Base-by-base conservation (phyloP, 1,284 basidiomycete species). In the Sporisorium scitamineum region DNA sequence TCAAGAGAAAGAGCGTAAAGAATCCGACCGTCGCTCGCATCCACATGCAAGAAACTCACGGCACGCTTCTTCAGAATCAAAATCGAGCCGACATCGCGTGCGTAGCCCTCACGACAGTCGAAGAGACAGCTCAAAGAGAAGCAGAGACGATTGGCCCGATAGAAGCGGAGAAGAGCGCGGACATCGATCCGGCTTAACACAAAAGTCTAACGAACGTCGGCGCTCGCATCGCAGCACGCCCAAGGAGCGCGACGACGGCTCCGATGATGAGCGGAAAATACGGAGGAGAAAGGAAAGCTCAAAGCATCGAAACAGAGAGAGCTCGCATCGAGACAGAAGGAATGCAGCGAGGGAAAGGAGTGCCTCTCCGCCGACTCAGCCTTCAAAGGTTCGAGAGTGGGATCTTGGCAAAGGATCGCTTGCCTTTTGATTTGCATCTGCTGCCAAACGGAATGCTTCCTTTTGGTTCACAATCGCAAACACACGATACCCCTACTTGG, bases 331-430 rank as follows among this genome's bases (percentile, higher is more conserved):
- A 51, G 20, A 24, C 13, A 20, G 13, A 16, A 20, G 16, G 6
- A 13, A 48, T 22, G 16, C 18, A 29, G 16, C 18, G 5, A 31
- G 52, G 27, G 44, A 59, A 6, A n/a, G 52, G 22, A 58, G 44
- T 14, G 27, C 39, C 20, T 52, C 48, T 16, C 60, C 58, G 0
- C 20, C 29, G 6, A 18, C 45, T n/a, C 8, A 31, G 9, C 53
- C 60, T 10, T 39, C 65, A 16, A 50, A 64, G 22, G 57, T 68
- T 3, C 59, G 70, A 32, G 66, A 77, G 20, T 73, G 70, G 75
- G 75, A 73, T 29, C 52, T 56, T 13, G 74, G 69, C 31, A 76
- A 76, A 29, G 48, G 45, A 1, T 65, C 53, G 22, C 52, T 66
- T 45, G 65, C 54, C n/a, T 53, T 58, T 39, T 53, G 14, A 20